Conservation (phyloP, 306 rosid genomes). For the Inga laurina region DNA sequence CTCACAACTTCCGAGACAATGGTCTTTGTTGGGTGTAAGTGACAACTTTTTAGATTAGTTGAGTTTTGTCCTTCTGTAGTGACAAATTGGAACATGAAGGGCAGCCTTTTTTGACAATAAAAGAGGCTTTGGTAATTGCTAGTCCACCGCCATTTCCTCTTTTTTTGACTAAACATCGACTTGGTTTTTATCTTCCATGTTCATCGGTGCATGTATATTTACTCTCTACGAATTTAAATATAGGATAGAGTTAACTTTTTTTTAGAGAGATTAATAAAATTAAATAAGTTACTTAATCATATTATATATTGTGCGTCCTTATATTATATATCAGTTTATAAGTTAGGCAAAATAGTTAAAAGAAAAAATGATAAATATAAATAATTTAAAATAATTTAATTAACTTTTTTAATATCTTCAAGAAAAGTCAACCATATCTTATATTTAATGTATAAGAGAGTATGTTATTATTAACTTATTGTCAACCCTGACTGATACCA, state of each 20-base stretch:
- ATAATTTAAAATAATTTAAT: too few relatives aligned
- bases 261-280: too few relatives aligned
- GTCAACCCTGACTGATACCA: background rate
- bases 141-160: slow-evolving; percentile 30
- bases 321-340: too few relatives aligned
- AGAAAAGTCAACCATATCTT: too few relatives aligned
- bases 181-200: background rate
- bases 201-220: background rate
- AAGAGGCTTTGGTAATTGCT: slow-evolving; percentile 6
- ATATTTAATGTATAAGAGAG: fast-evolving
- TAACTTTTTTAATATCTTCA: too few relatives aligned
- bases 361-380: too few relatives aligned
- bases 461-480: background rate
- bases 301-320: too few relatives aligned
- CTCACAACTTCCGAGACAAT: slow-evolving; percentile 9
- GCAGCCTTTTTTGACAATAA: slow-evolving; percentile 45
- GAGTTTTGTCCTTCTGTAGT: slow-evolving; percentile 32
- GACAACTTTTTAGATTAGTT: slow-evolving; percentile 41
- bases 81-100: slow-evolving; percentile 23
- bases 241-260: too few relatives aligned
- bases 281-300: too few relatives aligned
- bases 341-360: too few relatives aligned
- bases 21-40: slow-evolving; percentile 32
- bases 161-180: background rate
- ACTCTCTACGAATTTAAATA: too few relatives aligned